Percentiles rank a stretch among this genome's conserved stretches.
These are phyloP conservation scores for Aspergillus diversus DNA, from an alignment of 495 filamentous ascomycete genomes.

Conservation along the genomic window DNA sequence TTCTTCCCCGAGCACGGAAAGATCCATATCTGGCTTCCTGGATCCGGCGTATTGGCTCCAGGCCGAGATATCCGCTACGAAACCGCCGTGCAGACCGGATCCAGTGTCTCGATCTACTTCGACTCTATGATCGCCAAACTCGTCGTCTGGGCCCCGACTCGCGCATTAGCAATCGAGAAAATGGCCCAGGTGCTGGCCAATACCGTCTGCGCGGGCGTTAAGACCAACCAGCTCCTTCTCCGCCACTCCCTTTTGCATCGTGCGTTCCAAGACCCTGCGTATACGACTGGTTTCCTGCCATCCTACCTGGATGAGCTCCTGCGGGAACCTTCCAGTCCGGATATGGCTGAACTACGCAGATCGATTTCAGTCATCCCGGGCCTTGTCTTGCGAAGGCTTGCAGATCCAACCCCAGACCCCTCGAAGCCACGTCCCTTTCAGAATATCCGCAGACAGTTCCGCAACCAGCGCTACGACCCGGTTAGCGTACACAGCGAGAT, in stretches of 20 bases:
- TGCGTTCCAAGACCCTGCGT: constrained; percentile 75
- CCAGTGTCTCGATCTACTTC: constrained; percentile 82
- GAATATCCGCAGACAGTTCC: constrained; percentile 27
- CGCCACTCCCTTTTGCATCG: constrained; percentile 72
- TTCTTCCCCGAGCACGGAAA: constrained; percentile 86
- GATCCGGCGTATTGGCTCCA: constrained; percentile 54
- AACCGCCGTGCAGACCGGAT: constrained; percentile 78
- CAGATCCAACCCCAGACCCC: not conserved
- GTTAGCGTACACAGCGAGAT: constrained; percentile 27
- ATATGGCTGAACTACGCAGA: not conserved
- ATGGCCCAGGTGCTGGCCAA: constrained; percentile 70
- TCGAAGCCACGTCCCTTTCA: constrained; percentile 19
- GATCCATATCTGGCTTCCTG: constrained; percentile 58
- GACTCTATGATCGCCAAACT: constrained; percentile 96
- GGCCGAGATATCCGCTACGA: constrained; percentile 76
- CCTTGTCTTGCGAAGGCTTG: not conserved
- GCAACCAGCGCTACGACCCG: constrained; percentile 28
- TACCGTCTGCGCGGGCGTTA: constrained; percentile 81
- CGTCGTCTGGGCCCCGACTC: constrained; percentile 73
- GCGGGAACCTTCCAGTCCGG: not conserved
- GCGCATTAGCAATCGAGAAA: constrained; percentile 76
- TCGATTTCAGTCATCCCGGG: not conserved
- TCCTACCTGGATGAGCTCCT: constrained; percentile 71
- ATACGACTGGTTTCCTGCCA: constrained; percentile 82
- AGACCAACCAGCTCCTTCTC: constrained; percentile 87